Base-by-base conservation (phyloP, 768 basidiomycete genomes). In the Leccinum obscurum region DNA sequence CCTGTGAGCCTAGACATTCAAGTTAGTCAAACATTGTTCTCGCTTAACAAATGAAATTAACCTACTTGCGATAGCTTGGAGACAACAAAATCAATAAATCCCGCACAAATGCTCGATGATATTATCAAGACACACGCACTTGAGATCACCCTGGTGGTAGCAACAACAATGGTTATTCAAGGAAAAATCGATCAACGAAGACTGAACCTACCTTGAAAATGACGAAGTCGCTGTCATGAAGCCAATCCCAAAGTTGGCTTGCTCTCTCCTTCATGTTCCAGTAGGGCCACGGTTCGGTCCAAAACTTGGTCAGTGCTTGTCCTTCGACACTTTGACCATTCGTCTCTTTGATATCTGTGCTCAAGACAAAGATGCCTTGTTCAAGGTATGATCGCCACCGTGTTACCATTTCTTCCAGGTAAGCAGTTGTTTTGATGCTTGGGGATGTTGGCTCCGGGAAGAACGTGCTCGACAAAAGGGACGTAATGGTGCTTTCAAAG, bases 61-160 rank as follows among this genome's bases (percentile, higher is more conserved):
- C 69, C 89, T 66, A 94, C 93, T 94, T 95, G 71, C 93, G 85
- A 72, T 92, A 95, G 68, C 89, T 90, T 58, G 54, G 35, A 32
- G 37, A 51, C n/a, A 54, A 52, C 49, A 60, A 11, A 46, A 24
- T 57, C 54, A 44, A 56, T 56, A 26, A 48, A 56, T 54, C 51
- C 48, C 37, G 6, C 39, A 28, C 4, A 10, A 37, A 64, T 22
- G 34, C 8, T 24, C 34, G 30, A 54, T 13, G 51, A 17, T 28
- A 51, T 49, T 24, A n/a, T 32, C 32, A 10, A 35, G 30, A 55
- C 34, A 51, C 59, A 79, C 88, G 74, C 63, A 95, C 92, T 98
- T 98, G 41, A 98, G 77, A 78, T 95, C 93, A 11, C 94, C 93
- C 88, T 92, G 15, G 48, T 86, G 9, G 46, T 10, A 35, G 55